Evolutionary conservation across 2,329 filamentous ascomycete genomes (phyloP), one percentile per base, ranked within the genome.

Genomic region (Cryphonectria radicalis): DNA sequence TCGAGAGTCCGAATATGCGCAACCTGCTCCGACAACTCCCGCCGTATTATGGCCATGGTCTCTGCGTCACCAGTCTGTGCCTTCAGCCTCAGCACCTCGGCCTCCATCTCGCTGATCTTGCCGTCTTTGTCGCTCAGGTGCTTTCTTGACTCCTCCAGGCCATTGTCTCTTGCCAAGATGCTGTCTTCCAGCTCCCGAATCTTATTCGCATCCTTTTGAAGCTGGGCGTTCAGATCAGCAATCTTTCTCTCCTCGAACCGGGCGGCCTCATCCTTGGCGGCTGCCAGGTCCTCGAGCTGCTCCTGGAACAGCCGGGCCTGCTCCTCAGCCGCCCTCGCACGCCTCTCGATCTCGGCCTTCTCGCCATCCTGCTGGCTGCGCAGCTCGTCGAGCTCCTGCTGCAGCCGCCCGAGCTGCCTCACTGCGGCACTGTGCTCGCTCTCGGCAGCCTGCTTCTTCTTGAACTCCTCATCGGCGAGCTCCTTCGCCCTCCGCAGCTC

Each of bases 1-100:
- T 99, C 96, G 3, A 99, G 85, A 42, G 89, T 91, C 72, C 93
- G 91, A 74, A 98, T 97, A 77, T 98, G 94, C n/a, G 90, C 87
- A 0, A 99, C 93, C 78, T 98, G 96, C 74, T 98, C 95, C 0
- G 92, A 91, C 5, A 99, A 86, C 81, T 99, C 95, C 75, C 91
- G 89, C 79, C 95, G 93, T 76, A 99, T 92, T 46, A 98, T 89
- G 6, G 87, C 89, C 77, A 98, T 87, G 0, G 93, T 96, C 75
- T 98, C 95, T 0, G 90, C 90, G 79, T 98, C 95, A 13, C 92
- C 94, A 1, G 93, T 93, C 76, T 96, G 93, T 0, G 95, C 93
- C 78, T 95, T 98, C 6, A 97, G 83, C 43, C 91, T 88, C 68
- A 98, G 82, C 11, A 98, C 89, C 68, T 98, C 93, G 0, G 92